Evolutionary conservation across 768 basidiomycete genomes (phyloP), one percentile per base, ranked within the genome.

Genomic region (Leucocoprinus leucothites): DNA sequence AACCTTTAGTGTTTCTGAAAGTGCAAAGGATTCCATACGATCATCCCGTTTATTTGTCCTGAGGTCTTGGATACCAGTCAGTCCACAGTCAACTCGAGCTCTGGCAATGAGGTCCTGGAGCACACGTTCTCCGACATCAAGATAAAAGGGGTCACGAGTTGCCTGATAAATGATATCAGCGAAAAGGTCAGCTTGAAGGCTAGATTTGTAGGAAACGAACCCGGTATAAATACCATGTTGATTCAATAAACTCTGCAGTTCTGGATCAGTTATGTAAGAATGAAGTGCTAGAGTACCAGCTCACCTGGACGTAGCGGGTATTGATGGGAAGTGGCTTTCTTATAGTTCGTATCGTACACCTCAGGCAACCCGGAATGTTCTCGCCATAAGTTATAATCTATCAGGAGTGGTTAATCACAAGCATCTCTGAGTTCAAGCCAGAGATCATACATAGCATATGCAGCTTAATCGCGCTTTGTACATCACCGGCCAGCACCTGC

Each of bases 21-120:
- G 76, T n/a, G 84, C 84, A 68, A 98, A 99, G 3, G 90, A 93
- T 69, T 98, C 97, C 97, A 98, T 98, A 57, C 96, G 82, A 64
- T 98, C 93, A 59, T 95, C 93, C 16, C 82, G 82, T 62, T 84
- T 76, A 61, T 91, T 89, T 26, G 77, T 84, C 40, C 86, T 77
- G 2, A 98, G 78, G 69, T 97, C 89, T 60, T 79, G 75, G 54
- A 98, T 85, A 7, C 91, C 86, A 4, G 89, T 80, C 43, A 98
- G 75, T 1, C 96, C 96, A 66, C 96, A 98, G 9, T 82, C 78
- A 3, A 94, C 92, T 69, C 86, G 90, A 16, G 91, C 77, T 45
- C 94, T 81, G 9, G 77, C 73, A 19, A 73, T 79, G 25, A 98
- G 67, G 66, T 98, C 96, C 52, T 74, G 75, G 28, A 98, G 70